Conservation (phyloP, 2,329 filamentous ascomycete species). For the Claviceps humidiphila region DNA sequence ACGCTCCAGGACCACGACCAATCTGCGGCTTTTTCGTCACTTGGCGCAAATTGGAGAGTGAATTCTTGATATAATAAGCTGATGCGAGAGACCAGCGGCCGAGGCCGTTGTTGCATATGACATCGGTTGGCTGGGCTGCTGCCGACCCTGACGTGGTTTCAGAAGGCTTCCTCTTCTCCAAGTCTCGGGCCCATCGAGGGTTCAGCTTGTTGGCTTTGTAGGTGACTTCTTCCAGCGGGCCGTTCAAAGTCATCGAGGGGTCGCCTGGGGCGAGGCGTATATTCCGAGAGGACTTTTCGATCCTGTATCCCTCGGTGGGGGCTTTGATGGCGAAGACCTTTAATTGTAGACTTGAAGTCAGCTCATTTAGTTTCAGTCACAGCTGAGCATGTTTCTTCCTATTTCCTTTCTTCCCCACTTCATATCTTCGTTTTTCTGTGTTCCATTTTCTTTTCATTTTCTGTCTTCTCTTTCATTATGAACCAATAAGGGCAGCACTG, state of each 20-base stretch:
- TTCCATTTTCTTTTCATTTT: no score
- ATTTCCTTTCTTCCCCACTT: no score
- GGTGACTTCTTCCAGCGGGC: background rate
- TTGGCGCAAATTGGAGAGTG: background rate
- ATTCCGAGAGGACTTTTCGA: background rate
- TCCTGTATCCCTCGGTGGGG: background rate
- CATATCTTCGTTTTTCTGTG: no score
- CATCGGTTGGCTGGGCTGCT: background rate
- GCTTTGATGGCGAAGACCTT: background rate
- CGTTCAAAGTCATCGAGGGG: background rate
- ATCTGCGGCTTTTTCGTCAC: background rate
- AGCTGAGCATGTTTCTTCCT: no score
- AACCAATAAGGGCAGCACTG: no score
- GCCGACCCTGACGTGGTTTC: background rate
- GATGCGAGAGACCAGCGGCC: no score
- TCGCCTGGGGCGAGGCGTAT: background rate
- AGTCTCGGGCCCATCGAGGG: background rate
- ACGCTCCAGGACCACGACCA: background rate
- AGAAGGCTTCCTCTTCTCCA: background rate
- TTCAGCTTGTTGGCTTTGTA: background rate
- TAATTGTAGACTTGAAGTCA: background rate
- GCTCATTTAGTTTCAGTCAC: background rate
- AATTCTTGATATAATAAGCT: background rate
- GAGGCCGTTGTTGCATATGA: background rate
- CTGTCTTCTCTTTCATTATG: no score